These are phyloP conservation scores for Graphium sp. DNA, from an alignment of 2,329 filamentous ascomycete genomes.

Conservation along the genomic window DNA sequence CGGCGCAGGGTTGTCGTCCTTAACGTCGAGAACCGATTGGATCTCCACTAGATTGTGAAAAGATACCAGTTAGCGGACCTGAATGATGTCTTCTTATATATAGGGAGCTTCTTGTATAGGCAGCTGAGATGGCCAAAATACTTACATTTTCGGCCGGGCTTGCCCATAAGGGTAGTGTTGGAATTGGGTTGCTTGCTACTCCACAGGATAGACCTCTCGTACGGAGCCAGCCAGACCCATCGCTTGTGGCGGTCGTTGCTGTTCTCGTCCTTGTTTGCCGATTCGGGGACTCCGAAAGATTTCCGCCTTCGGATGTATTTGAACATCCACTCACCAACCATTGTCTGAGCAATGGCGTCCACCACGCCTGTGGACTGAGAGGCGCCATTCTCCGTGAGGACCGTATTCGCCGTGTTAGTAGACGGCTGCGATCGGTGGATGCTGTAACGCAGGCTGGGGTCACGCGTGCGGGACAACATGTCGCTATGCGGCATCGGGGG, in stretches of 20 bases:
- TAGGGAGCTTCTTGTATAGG: slow-evolving; percentile 1
- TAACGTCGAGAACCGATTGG: slow-evolving; percentile 92
- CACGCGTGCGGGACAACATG: slow-evolving; percentile 38
- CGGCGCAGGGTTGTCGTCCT: slow-evolving; percentile 76
- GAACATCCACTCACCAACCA: slow-evolving; percentile 97
- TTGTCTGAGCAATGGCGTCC: slow-evolving; percentile 90
- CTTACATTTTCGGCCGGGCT: slow-evolving; percentile 87
- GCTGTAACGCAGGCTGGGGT: slow-evolving; percentile 21
- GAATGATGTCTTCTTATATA: too few relatives aligned
- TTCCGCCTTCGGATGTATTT: slow-evolving; percentile 79
- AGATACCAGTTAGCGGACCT: slow-evolving; percentile 15
- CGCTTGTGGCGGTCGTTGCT: slow-evolving; percentile 76
- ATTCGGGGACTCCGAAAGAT: slow-evolving; percentile 69
- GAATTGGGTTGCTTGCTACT: slow-evolving; percentile 91
- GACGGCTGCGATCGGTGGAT: slow-evolving; percentile 40
- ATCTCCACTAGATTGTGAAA: slow-evolving; percentile 59
- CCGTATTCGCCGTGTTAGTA: slow-evolving; percentile 38
- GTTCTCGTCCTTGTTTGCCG: slow-evolving; percentile 48
- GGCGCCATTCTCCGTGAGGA: slow-evolving; percentile 20
- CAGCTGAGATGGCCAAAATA: too few relatives aligned
- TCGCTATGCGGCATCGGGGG: slow-evolving; percentile 60
- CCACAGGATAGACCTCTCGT: slow-evolving; percentile 93
- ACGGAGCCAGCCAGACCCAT: slow-evolving; percentile 97
- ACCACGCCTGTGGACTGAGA: slow-evolving; percentile 64
- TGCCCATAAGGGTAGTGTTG: slow-evolving; percentile 77